Base-by-base conservation (phyloP, 148 eudicot species). In the Cornus suecica region DNA sequence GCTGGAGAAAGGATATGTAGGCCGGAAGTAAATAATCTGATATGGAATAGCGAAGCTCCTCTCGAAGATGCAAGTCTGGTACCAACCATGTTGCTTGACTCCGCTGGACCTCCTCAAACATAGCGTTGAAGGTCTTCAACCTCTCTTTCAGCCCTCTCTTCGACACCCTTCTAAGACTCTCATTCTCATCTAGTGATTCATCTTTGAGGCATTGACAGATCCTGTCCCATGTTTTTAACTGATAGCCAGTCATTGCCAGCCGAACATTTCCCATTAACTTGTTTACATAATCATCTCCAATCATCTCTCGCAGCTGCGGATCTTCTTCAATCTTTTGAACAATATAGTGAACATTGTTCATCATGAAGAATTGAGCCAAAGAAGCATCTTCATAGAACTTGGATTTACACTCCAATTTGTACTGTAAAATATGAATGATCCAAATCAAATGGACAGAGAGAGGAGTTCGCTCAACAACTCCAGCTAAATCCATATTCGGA, bases 291-390 rank as follows among this genome's bases (percentile, higher is more conserved):
- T 84, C 87, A 66, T 86, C 93, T 37, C 97, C 97, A 61, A 92
- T 86, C 91, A 95, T 91, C 79, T 78, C 90, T 48, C 85, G 67
- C 73, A 92, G 65, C 67, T 91, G 90, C 2, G 84, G 80, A 4
- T 91, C 85, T 18, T 85, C 88, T 66, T 88, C 88, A 26, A 91
- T 87, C 79, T 89, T 91, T 64, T 85, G 86, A 54, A 88, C 91
- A 70, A 95, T 88, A 73, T 90, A 91, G 54, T 86, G 94, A 56
- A 91, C 85, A 80, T 95, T 95, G 72, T 94, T 94, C 97, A 91
- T 91, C 79, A 88, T 83, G 78, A 94, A 94, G 76, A 94, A 78
- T 60, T 88, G 90, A 62, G 86, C 88, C 56, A 92, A 75, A 13
- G 96, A 84, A 20, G 82, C 75, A 77, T 95, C 90, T 37, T 69